Percentiles rank a stretch among this genome's conserved stretches.
These are phyloP conservation scores for Penstemon barbatus DNA, from an alignment of 257 asterid species.

Conservation along the genomic window DNA sequence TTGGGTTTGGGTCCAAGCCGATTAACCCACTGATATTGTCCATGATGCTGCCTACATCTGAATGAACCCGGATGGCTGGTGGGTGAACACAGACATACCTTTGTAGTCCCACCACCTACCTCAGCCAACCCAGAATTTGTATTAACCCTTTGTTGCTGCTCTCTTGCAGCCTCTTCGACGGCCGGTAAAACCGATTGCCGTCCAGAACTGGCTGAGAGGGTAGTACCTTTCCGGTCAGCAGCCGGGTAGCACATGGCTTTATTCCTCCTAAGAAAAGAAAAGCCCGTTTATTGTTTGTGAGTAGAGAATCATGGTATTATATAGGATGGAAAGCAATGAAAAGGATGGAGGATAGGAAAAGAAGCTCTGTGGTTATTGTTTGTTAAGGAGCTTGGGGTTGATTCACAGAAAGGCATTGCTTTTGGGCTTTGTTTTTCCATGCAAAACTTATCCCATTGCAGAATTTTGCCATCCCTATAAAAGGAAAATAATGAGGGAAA, in stretches of 20 bases:
- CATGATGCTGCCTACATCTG: slow-evolving; percentile 28
- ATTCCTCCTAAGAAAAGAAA: not conserved
- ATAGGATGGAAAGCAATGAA: slow-evolving; percentile 23
- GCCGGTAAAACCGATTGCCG: slow-evolving; percentile 1
- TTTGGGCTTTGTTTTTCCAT: slow-evolving; percentile 27
- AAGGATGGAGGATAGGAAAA: not conserved
- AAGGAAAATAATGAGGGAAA: not conserved
- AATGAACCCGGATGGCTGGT: slow-evolving; percentile 32
- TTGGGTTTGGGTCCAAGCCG: slow-evolving; percentile 1
- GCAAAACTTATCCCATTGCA: slow-evolving; percentile 19
- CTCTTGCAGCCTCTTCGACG: slow-evolving; percentile 27
- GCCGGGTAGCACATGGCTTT: slow-evolving; percentile 30
- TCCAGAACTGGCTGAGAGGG: not conserved
- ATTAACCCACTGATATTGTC: slow-evolving; percentile 14
- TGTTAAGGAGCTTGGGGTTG: slow-evolving; percentile 22
- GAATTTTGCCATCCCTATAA: not conserved
- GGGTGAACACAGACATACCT: slow-evolving; percentile 28
- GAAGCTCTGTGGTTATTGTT: slow-evolving; percentile 23
- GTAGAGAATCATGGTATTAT: slow-evolving; percentile 23
- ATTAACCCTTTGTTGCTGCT: slow-evolving; percentile 18
- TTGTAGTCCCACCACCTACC: slow-evolving; percentile 15
- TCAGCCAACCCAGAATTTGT: slow-evolving; percentile 18
- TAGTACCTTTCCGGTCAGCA: slow-evolving; percentile 19
- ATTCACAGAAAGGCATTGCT: slow-evolving; percentile 32
- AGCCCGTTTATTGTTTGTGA: not conserved